A percentile compares a stretch with the other conserved stretches of the same genome.
phyloP scores from a whole-genome alignment of 345 rosid species.

The Syzygium aromaticum region DNA sequence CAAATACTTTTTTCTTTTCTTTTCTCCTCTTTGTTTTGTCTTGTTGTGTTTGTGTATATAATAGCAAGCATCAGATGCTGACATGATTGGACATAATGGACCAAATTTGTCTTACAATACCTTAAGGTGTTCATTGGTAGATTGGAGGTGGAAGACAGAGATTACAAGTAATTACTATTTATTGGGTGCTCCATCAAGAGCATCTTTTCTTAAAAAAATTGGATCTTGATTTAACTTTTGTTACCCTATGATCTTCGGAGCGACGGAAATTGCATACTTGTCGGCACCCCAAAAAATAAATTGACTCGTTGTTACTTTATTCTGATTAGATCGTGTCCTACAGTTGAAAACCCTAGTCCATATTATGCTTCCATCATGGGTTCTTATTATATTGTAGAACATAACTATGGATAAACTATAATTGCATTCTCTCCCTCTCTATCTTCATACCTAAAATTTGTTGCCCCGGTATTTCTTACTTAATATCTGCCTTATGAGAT shows the following conservation, averaged over 20 bases:
- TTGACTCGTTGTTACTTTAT: background rate
- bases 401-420: background rate
- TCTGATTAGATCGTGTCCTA: background rate
- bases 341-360: background rate
- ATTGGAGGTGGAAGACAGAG: conserved; percentile 11
- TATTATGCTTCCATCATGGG: background rate
- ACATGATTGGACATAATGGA: background rate
- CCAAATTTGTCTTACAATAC: background rate
- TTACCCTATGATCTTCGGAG: background rate
- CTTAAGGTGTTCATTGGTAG: background rate
- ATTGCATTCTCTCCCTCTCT: background rate
- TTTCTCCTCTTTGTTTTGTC: background rate
- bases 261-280: background rate
- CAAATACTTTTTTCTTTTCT: background rate
- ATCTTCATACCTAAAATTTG: background rate
- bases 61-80: background rate
- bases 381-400: background rate
- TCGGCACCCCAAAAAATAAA: background rate
- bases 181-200: background rate
- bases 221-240: background rate
- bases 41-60: background rate
- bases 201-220: background rate
- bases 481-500: background rate
- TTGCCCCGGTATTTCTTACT: background rate
- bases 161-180: background rate